Evolutionary conservation across 257 asterid species (phyloP).

Genomic region (Mentha longifolia): DNA sequence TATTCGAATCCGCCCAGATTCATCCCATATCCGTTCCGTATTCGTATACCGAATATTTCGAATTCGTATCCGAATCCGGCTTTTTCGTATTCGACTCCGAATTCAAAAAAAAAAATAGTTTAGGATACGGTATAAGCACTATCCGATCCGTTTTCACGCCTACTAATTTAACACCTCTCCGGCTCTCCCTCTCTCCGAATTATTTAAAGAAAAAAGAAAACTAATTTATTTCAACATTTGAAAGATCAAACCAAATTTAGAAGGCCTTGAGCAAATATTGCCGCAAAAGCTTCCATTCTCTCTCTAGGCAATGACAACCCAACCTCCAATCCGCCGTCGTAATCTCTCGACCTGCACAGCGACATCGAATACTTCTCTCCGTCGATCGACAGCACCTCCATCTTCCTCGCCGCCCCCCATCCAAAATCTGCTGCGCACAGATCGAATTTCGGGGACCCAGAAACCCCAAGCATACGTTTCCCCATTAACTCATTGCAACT

Average conservation of each 20-base stretch:
- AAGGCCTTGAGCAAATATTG: constrained; percentile 31
- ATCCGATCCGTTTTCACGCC: too few species aligned
- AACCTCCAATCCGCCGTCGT: constrained; percentile 54
- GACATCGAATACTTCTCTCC: constrained; percentile 44
- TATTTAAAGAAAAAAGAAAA: too few species aligned
- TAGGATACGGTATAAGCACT: too few species aligned
- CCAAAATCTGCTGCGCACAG: constrained; percentile 47
- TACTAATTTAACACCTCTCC: too few species aligned
- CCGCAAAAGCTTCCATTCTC: constrained; percentile 50
- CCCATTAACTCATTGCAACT: not conserved
- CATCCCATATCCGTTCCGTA: too few species aligned
- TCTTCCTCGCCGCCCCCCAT: constrained; percentile 53
- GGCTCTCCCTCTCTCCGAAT: too few species aligned
- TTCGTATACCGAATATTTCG: too few species aligned
- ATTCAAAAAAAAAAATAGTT: too few species aligned
- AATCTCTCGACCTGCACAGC: constrained; percentile 37
- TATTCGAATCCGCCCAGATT: too few species aligned
- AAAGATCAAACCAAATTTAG: not conserved
- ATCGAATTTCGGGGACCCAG: constrained; percentile 61
- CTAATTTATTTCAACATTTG: too few species aligned
- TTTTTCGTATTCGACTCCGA: too few species aligned
- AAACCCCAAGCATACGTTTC: constrained; percentile 32
- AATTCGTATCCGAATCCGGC: too few species aligned
- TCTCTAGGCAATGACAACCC: constrained; percentile 46
- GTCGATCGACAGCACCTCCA: constrained; percentile 51